phyloP scores from a whole-genome alignment of 2,329 filamentous ascomycete genomes.

The Dryadomyces sulphureus region DNA sequence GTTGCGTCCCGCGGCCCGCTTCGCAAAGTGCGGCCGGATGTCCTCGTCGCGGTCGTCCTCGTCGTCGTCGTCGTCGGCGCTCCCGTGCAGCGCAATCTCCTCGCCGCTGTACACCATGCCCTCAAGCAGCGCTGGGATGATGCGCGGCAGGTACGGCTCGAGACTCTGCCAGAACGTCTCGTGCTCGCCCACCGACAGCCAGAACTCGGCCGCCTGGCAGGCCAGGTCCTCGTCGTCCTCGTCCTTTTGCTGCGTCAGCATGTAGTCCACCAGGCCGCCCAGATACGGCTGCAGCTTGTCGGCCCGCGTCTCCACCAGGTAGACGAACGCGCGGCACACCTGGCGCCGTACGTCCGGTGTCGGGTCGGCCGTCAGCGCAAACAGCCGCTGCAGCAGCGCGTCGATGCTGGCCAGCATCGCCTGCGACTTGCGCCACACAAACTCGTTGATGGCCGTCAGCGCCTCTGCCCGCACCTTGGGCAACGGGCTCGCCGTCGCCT shows the following conservation, averaged over 20 bases:
- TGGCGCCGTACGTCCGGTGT: conserved; percentile 76
- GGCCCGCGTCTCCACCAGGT: conserved; percentile 78
- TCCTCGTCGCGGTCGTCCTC: conserved; percentile 82
- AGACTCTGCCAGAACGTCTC: conserved; percentile 62
- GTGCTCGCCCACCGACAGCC: conserved; percentile 86
- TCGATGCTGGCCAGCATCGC: conserved; percentile 72
- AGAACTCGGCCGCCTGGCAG: conserved; percentile 92
- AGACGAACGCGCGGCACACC: conserved; percentile 85
- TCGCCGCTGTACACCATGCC: conserved; percentile 97
- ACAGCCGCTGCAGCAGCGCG: conserved; percentile 66
- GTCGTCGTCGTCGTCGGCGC: conserved; percentile 78
- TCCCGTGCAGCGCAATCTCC: conserved; percentile 73
- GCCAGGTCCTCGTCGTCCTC: conserved; percentile 80
- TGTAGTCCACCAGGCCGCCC: conserved; percentile 78
- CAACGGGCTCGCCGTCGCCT: conserved; percentile 64
- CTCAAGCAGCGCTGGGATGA: conserved; percentile 79
- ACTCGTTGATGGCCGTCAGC: conserved; percentile 77
- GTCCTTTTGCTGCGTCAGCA: conserved; percentile 75
- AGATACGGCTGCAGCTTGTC: conserved; percentile 86
- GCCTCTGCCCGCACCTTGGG: conserved; percentile 68
- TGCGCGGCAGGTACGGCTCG: conserved; percentile 63
- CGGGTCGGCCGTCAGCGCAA: conserved; percentile 62
- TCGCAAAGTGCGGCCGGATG: conserved; percentile 84
- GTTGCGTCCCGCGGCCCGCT: conserved; percentile 43
- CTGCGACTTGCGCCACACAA: conserved; percentile 71